Percentiles rank a stretch among this genome's conserved stretches.
Evolutionary conservation across 768 basidiomycete genomes (phyloP).

Genomic region (Xerocomellus dryophilus): DNA sequence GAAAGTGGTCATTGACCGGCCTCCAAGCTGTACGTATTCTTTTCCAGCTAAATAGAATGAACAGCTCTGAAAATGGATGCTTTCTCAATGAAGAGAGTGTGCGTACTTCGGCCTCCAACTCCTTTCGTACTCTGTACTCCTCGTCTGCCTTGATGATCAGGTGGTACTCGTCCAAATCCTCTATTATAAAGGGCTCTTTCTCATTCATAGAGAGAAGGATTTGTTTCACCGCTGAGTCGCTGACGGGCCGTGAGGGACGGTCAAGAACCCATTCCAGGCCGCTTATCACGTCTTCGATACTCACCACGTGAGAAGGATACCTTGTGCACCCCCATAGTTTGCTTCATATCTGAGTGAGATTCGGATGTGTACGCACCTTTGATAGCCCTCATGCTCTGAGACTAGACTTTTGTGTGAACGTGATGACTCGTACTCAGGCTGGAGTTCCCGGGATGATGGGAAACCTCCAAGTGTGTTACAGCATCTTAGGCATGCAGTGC

Average conservation of each 20-base stretch:
- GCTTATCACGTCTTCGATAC: slow-evolving; percentile 19
- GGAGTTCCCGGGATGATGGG: slow-evolving; percentile 19
- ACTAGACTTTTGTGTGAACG: background rate
- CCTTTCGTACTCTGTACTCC: slow-evolving; percentile 67
- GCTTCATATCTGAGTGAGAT: slow-evolving; percentile 1
- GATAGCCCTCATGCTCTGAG: slow-evolving; percentile 54
- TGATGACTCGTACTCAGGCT: background rate
- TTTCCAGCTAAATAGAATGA: slow-evolving; percentile 56
- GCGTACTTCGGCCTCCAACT: slow-evolving; percentile 71
- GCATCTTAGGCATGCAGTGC: background rate
- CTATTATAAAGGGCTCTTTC: slow-evolving; percentile 75
- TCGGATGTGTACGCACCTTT: slow-evolving; percentile 43
- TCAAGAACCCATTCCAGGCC: background rate
- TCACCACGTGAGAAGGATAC: slow-evolving; percentile 67
- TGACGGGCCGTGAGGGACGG: slow-evolving; percentile 30
- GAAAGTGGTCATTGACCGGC: slow-evolving; percentile 14
- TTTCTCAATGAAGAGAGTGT: background rate
- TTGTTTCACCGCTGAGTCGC: slow-evolving; percentile 88
- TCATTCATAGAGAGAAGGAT: slow-evolving; percentile 83
- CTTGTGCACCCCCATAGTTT: slow-evolving; percentile 32
- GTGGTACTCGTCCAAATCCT: slow-evolving; percentile 83
- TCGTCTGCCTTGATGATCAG: slow-evolving; percentile 81
- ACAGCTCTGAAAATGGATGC: background rate
- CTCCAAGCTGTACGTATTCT: slow-evolving; percentile 81
- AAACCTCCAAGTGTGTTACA: slow-evolving; percentile 12